Evolutionary conservation across 148 eudicot species (phyloP), one percentile per base, ranked within the genome.

Genomic region (Vaccinium corymbosum): DNA sequence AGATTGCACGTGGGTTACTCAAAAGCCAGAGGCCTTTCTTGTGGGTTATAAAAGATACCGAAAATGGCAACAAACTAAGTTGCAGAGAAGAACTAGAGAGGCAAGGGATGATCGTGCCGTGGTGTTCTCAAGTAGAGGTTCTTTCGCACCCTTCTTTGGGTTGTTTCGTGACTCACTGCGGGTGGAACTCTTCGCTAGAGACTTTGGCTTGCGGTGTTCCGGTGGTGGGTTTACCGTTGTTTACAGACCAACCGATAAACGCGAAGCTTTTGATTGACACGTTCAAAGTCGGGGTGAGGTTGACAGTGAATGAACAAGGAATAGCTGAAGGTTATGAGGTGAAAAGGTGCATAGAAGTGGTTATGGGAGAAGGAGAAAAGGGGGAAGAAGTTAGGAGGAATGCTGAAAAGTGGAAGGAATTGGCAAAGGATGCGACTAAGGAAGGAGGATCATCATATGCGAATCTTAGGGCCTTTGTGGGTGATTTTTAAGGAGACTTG

Each of bases 61-160:
- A 80, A 85, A 3, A 80, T 10, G 88, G 84, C 71, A 78, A 80
- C 48, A 82, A 6, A 78, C 53, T 27, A 20, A 51, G 66, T 72
- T 82, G 62, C 38, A 50, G 9, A 52, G 81, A 86, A 32, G 27
- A 84, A 84, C 29, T 81, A 48, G 61, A 50, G 51, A 25, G 72
- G 4, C 25, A 49, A 50, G 92, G 92, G 35, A 29, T 86, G 51
- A 85, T 92, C 1, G 83, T 89, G 35, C 56, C 84, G 1, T 89
- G 90, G 90, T 87, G 89, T 50, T 85, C 86, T 0, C 90, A 89
- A 83, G 64, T 86, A 75, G 86, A 86, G 77, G 90, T 89, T 22
- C 55, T 89, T 16, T 77, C 38, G 2, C 90, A 89, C 66, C 62
- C 49, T 1, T 71, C 89, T 7, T 11, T 86, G 46, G 90, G 87